Evolutionary conservation across 768 basidiomycete species (phyloP), one percentile per base, ranked within the genome.

Genomic region (Sporobolomyces phaffii): DNA sequence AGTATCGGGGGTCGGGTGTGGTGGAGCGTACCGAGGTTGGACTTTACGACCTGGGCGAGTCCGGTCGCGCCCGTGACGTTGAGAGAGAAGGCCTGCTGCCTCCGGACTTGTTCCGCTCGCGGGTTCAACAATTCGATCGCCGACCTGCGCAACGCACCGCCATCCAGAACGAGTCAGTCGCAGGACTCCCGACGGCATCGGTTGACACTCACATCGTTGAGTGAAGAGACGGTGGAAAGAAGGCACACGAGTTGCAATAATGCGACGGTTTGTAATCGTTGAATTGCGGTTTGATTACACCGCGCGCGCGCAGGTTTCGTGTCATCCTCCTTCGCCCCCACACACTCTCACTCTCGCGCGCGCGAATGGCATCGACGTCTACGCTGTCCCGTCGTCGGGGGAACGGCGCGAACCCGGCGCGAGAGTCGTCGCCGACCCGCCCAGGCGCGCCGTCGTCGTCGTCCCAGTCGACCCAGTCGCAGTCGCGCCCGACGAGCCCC

Each of bases 41-140:
- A 86, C 82, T 91, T 94, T 73, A 99, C 96, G 68, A 99, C 94
- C 78, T 85, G 88, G 48, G 96, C 94, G 63, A 99, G 87, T 71
- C 94, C 94, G 84, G 97, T 90, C 66, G 96, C 94, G 5, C 70
- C 70, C 2, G 70, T 68, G 24, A 76, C 77, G 68, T 79, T 79
- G 59, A 79, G 77, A 64, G 76, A 73, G 56, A 80, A 73, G 33
- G 79, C 79, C 75, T 79, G 78, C 18, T 77, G 75, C 18, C 79
- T 70, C 24, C 78, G 54, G 11, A 78, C 73, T 60, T 75, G 75
- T 76, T 80, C 79, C 31, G 79, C 78, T 44, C 60, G 31, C 22
- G 70, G 70, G 54, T 71, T 71, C 73, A 80, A 75, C 47, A 79
- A 76, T 69, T 79, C 78, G 64, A 80, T 77, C 28, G 75, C 75